Base-by-base conservation (phyloP, 23 red algal species). In the Porphyridium purpureum region DNA sequence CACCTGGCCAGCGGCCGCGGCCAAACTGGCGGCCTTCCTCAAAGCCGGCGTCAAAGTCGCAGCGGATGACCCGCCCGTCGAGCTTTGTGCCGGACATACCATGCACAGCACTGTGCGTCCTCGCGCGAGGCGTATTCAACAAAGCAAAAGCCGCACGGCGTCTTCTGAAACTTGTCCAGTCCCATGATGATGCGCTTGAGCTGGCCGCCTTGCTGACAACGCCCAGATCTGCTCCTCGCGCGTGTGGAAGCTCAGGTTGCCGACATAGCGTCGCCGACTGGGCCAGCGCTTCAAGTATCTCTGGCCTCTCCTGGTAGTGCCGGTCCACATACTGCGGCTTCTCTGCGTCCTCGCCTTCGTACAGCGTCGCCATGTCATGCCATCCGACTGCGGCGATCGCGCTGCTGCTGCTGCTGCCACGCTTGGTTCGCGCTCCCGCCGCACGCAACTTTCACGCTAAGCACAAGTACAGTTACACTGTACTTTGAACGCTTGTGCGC, bases 71-170 rank as follows among this genome's bases (percentile, higher is more conserved):
- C 42, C 71, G 33, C 50, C 85, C 88, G 44, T 95, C 88, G 1
- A 95, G 66, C 62, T 79, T 77, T 4, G 64, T 68, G 32, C 64
- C 61, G 17, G 53, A 61, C 29, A 95, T 23, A 9, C 21, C 61
- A 44, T 20, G 85, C 74, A 23, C 59, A 59, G 17, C 66, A 67
- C 25, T 81, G 69, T 14, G 88, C 88, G 21, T 69, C 79, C 24
- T 27, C 22, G 31, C 88, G 72, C 8, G 62, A 63, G 54, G 47
- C 69, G 38, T 84, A 95, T 35, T 95, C 88, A 6, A 95, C 72
- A 59, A 95, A 95, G 67, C 79, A 85, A 59, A 95, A 95, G 3
- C 88, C 88, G 52, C 88, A 95, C 17, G 88, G 88, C 31, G 88
- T 94, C 67, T 69, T 82, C 54, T 60, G 66, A 60, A 80, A 53